These are phyloP conservation scores for Kodamaea fukazawae DNA, from an alignment of 805 yeast genomes.

Conservation along the genomic window DNA sequence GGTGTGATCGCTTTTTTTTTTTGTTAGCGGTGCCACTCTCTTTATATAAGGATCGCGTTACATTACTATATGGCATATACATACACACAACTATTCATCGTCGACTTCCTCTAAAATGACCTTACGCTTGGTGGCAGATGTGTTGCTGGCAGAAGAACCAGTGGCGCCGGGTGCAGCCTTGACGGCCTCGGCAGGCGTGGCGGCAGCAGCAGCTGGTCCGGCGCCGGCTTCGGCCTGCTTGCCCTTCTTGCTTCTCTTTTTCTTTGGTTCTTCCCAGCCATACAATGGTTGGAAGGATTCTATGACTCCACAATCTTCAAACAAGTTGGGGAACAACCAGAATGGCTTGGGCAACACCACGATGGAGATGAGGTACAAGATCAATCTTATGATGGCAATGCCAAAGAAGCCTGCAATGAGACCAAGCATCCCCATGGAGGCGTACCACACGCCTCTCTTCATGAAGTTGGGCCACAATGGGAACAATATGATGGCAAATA, in stretches of 20 bases:
- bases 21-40: no score
- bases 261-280: conserved; percentile 64
- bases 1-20: background rate
- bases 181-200: conserved; percentile 12
- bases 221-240: conserved; percentile 3
- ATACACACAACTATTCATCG: conserved; percentile 17
- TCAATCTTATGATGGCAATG: conserved; percentile 74
- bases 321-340: conserved; percentile 95
- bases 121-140: conserved; percentile 26
- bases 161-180: conserved; percentile 9
- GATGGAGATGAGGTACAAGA: conserved; percentile 61
- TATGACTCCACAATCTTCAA: conserved; percentile 90
- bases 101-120: conserved; percentile 43
- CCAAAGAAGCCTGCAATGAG: conserved; percentile 72
- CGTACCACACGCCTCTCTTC: conserved; percentile 89
- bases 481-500: conserved; percentile 68
- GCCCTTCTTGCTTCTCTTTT: conserved; percentile 24
- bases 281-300: conserved; percentile 91
- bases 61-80: background rate
- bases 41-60: background rate
- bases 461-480: conserved; percentile 93
- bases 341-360: conserved; percentile 67
- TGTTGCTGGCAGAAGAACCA: conserved; percentile 13
- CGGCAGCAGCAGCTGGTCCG: conserved; percentile 3
- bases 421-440: conserved; percentile 74